Percentiles rank a stretch among this genome's conserved stretches.
phyloP scores from a whole-genome alignment of 75 land plant genomes.

The Picea sitchensis region DNA sequence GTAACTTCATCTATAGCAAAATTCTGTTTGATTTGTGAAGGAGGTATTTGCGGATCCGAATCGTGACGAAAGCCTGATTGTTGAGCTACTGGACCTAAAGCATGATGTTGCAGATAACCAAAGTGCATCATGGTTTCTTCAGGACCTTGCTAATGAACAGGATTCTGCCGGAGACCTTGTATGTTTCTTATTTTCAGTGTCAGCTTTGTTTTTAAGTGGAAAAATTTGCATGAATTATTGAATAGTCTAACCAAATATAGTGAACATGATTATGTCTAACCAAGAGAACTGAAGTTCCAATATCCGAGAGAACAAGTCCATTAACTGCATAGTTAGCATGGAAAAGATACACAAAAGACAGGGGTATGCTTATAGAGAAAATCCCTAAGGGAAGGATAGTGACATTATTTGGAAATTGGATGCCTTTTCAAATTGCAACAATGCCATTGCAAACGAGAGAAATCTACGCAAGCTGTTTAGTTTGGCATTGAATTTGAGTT shows the following conservation, averaged over 20 bases:
- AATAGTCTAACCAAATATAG: not conserved
- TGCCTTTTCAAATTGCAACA: not conserved
- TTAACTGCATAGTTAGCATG: not conserved
- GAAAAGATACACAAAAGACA: not conserved
- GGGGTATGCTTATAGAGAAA: not conserved
- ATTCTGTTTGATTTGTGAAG: slow-evolving; percentile 25
- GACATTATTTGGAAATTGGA: not conserved
- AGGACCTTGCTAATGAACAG: slow-evolving; percentile 85
- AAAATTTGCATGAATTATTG: not conserved
- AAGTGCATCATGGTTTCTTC: slow-evolving; percentile 88
- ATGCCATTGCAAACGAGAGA: not conserved
- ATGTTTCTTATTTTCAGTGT: slow-evolving; percentile 4
- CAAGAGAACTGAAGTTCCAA: too few species aligned
- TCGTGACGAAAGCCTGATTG: slow-evolving; percentile 87
- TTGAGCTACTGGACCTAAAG: slow-evolving; percentile 88
- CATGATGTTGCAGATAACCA: slow-evolving; percentile 59
- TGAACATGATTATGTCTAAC: too few species aligned
- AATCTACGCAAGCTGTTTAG: not conserved
- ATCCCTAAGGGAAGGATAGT: not conserved
- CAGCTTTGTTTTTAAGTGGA: not conserved
- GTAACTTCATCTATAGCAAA: not conserved
- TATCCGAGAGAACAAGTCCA: too few species aligned
- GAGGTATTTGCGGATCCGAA: slow-evolving; percentile 82
- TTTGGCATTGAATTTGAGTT: not conserved
- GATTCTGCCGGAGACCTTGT: slow-evolving; percentile 68